Percentiles rank a stretch among this genome's conserved stretches.
Conservation (phyloP, 305 asterid genomes). For the Solanum hybrid region DNA sequence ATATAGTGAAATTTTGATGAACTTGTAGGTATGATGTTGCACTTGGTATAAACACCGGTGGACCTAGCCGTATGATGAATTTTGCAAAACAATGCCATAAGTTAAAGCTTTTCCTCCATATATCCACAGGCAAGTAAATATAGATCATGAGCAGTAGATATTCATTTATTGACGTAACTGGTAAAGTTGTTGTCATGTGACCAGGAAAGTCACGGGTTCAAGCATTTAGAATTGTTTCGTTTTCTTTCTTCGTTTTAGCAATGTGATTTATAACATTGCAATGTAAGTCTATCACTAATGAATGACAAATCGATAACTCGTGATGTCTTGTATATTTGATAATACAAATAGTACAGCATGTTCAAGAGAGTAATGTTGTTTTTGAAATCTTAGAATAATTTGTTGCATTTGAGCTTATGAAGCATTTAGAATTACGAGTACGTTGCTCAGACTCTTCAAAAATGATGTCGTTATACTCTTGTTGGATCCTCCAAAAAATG, state of each 20-base stretch:
- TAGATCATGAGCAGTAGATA: background rate
- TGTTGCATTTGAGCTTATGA: background rate
- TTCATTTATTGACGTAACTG: background rate
- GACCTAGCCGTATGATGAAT: conserved; percentile 64
- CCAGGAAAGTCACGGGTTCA: background rate
- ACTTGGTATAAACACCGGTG: conserved; percentile 73
- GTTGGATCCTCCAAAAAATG: background rate
- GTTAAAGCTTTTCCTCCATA: conserved; percentile 45
- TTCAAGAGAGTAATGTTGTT: background rate
- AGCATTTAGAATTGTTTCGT: background rate
- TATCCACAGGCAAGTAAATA: conserved; percentile 25
- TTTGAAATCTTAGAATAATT: background rate
- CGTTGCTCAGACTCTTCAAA: background rate
- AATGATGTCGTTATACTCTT: background rate
- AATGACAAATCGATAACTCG: background rate
- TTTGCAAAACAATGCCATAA: conserved; percentile 75
- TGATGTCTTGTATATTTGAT: background rate
- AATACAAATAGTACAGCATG: background rate
- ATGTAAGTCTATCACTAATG: background rate
- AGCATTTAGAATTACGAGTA: background rate
- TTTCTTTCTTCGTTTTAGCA: conserved; percentile 5
- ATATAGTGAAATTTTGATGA: background rate
- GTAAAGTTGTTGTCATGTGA: background rate
- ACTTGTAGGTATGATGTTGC: conserved; percentile 71
- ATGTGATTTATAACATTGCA: conserved; percentile 15